Conservation (phyloP, 2,329 filamentous ascomycete genomes). For the Chrysosporium keratinophilum region DNA sequence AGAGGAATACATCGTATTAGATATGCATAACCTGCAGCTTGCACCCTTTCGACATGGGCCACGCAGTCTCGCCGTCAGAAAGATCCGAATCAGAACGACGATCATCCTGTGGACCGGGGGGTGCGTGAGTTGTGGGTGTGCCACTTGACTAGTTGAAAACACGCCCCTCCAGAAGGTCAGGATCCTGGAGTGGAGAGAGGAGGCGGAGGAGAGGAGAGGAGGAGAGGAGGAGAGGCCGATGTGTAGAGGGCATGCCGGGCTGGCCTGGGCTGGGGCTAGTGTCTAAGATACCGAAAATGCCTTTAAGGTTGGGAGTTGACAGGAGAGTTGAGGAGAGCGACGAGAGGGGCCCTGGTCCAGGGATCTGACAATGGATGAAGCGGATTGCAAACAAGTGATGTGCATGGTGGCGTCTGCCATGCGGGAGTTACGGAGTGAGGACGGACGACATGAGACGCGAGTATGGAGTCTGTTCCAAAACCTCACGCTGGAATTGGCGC, state of each 20-base stretch:
- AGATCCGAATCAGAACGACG: conserved; percentile 12
- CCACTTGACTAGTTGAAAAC: not conserved
- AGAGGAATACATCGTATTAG: conserved; percentile 9
- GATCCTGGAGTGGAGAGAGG: conserved; percentile 1
- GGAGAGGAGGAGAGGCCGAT: not conserved
- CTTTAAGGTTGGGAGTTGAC: conserved; percentile 12
- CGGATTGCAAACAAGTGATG: conserved; percentile 12
- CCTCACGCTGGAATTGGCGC: conserved; percentile 5
- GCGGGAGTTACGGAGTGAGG: conserved; percentile 3
- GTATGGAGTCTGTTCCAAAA: conserved; percentile 10
- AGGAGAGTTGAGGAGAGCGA: not conserved
- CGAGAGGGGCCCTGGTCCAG: not conserved
- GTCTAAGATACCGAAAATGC: not conserved
- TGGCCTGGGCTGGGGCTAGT: not conserved
- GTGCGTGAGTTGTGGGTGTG: not conserved
- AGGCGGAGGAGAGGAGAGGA: not conserved
- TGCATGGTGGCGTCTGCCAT: conserved; percentile 11
- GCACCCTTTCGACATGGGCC: conserved; percentile 9
- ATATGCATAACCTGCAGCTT: conserved; percentile 11
- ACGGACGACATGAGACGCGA: conserved; percentile 3
- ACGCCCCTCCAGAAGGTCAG: conserved; percentile 3
- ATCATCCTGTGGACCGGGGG: conserved; percentile 10
- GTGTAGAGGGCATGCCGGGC: not conserved
- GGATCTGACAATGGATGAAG: conserved; percentile 11
- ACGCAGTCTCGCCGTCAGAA: conserved; percentile 12